Percentiles rank a stretch among this genome's conserved stretches.
Conservation (phyloP, 495 filamentous ascomycete genomes). For the Halenospora varia region DNA sequence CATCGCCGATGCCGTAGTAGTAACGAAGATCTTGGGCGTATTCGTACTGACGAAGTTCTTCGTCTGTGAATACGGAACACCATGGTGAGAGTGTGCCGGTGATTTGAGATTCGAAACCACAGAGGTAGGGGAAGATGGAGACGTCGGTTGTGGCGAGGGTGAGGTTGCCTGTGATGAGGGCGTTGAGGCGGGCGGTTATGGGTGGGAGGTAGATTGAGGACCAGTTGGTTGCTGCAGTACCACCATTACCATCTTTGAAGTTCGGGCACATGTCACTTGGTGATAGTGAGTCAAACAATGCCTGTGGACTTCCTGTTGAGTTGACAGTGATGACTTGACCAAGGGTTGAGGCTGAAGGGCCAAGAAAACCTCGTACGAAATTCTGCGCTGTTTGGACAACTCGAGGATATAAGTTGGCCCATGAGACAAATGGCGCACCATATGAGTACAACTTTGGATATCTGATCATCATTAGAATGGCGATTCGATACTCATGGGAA, state of each 20-base stretch:
- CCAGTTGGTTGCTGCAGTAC: slow-evolving; percentile 30
- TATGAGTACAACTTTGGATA: slow-evolving; percentile 54
- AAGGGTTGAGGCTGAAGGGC: slow-evolving; percentile 37
- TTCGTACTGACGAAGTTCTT: slow-evolving; percentile 50
- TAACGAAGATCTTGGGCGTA: slow-evolving; percentile 58
- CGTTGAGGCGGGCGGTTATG: slow-evolving; percentile 44
- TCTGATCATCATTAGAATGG: slow-evolving; percentile 16
- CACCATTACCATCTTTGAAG: slow-evolving; percentile 40
- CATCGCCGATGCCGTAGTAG: slow-evolving; percentile 53
- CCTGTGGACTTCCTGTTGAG: slow-evolving; percentile 34
- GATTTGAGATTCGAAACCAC: slow-evolving; percentile 58
- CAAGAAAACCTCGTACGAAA: slow-evolving; percentile 51
- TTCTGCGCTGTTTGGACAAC: slow-evolving; percentile 50
- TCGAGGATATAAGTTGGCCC: slow-evolving; percentile 54
- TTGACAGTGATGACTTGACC: slow-evolving; percentile 50
- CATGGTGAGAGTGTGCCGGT: slow-evolving; percentile 48
- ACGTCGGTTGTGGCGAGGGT: slow-evolving; percentile 46
- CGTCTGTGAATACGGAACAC: slow-evolving; percentile 47
- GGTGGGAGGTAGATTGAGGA: slow-evolving; percentile 47
- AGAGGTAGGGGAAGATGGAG: slow-evolving; percentile 53
- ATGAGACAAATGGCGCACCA: slow-evolving; percentile 48
- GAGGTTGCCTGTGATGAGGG: slow-evolving; percentile 42
- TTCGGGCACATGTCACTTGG: slow-evolving; percentile 53
- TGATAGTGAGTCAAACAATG: slow-evolving; percentile 48
- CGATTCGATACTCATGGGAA: not conserved